These are phyloP conservation scores for Dalbergia oliveri DNA, from an alignment of 306 rosid genomes.

Conservation along the genomic window DNA sequence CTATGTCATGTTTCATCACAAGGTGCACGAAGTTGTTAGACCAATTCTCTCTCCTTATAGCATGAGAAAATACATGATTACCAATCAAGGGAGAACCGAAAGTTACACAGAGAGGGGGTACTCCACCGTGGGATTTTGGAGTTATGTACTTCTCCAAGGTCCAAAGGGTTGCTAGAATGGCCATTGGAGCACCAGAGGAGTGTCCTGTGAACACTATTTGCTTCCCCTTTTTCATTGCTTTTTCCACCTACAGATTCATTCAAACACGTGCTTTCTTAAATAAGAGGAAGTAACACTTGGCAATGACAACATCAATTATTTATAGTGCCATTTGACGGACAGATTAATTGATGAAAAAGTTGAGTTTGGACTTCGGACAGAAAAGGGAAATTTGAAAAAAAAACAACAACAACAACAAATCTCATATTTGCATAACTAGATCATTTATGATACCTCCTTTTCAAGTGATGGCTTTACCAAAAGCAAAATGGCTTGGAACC, in stretches of 20 bases:
- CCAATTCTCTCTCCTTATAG: conserved; percentile 80
- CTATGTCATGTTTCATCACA: conserved; percentile 66
- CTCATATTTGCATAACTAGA: background rate
- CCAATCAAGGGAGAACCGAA: conserved; percentile 89
- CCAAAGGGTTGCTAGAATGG: conserved; percentile 81
- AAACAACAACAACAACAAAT: background rate
- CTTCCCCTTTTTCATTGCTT: conserved; percentile 39
- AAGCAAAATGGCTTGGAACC: conserved; percentile 46
- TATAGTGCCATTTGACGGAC: too few relatives aligned
- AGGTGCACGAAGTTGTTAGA: conserved; percentile 61
- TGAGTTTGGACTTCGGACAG: too few relatives aligned
- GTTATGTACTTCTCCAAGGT: conserved; percentile 48
- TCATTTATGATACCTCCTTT: conserved; percentile 46
- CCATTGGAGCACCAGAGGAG: conserved; percentile 70
- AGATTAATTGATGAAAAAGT: background rate
- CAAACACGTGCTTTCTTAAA: conserved; percentile 16
- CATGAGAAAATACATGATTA: conserved; percentile 73
- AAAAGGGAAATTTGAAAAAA: too few relatives aligned
- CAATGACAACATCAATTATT: background rate
- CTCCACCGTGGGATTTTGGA: background rate
- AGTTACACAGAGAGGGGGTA: conserved; percentile 66
- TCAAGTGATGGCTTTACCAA: conserved; percentile 16
- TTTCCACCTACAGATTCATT: conserved; percentile 59
- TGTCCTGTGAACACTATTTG: conserved; percentile 77
- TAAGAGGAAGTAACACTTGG: background rate